Percentiles rank a stretch among this genome's conserved stretches.
Evolutionary conservation across 805 yeast genomes (phyloP).

Genomic region (Saturnispora sanitii): DNA sequence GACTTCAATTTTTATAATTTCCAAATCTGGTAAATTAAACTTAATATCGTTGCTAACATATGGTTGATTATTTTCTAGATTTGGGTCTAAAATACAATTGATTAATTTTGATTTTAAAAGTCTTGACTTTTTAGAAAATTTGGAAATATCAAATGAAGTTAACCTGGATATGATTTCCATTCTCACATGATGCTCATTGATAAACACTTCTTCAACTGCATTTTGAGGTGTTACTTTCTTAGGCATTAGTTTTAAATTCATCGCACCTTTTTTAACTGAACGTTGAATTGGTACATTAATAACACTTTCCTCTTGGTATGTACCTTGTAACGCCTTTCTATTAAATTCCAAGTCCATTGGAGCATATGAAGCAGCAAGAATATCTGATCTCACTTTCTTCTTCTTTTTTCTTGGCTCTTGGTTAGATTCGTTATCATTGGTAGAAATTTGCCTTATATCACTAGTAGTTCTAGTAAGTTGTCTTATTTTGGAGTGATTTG

Average conservation of each 20-base stretch:
- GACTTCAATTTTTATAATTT: no score
- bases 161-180: neutral
- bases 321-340: constrained; percentile 18
- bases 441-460: neutral
- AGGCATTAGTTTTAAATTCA: constrained; percentile 3
- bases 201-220: neutral
- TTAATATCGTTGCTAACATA: no score
- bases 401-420: neutral
- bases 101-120: constrained; percentile 1
- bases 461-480: no score
- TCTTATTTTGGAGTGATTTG: no score
- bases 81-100: no score
- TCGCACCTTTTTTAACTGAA: neutral
- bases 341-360: constrained; percentile 16
- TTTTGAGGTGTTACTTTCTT: neutral
- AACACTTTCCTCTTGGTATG: constrained; percentile 10
- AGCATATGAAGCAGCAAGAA: constrained; percentile 9
- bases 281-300: neutral
- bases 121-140: constrained; percentile 1
- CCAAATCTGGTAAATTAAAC: no score
- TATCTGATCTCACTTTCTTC: neutral
- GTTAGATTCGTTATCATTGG: neutral
- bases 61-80: no score
- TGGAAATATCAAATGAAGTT: neutral
- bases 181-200: neutral